phyloP scores from a whole-genome alignment of 148 eudicot genomes.

The Silene latifolia region DNA sequence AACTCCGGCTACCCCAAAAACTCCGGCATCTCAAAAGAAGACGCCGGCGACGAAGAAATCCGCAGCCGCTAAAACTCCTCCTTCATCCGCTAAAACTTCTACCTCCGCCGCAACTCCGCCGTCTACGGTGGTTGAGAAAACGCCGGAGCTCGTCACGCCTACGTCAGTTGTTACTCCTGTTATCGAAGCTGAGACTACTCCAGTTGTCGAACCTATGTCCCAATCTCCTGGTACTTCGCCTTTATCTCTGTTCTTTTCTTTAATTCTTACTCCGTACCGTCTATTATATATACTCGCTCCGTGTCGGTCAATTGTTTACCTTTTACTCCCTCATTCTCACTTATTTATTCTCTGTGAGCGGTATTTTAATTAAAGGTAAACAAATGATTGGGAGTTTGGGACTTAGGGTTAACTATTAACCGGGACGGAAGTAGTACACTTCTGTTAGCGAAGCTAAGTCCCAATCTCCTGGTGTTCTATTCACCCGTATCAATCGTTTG shows the following conservation, averaged over 20 bases:
- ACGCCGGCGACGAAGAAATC: slow-evolving; percentile 50
- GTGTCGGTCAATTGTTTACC: background rate
- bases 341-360: background rate
- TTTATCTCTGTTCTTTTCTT: too few relatives aligned
- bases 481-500: too few relatives aligned
- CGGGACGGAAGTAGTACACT: too few relatives aligned
- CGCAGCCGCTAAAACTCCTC: slow-evolving; percentile 34
- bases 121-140: slow-evolving; percentile 13
- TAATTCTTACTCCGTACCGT: too few relatives aligned
- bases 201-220: slow-evolving; percentile 15
- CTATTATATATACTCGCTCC: background rate
- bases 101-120: slow-evolving; percentile 21
- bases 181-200: slow-evolving; percentile 18
- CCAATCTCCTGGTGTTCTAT: too few relatives aligned
- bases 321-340: background rate
- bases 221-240: slow-evolving; percentile 35
- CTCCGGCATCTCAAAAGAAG: slow-evolving; percentile 35
- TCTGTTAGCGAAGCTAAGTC: too few relatives aligned
- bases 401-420: too few relatives aligned
- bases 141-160: slow-evolving; percentile 16
- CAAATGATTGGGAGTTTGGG: background rate
- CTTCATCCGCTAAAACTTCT: slow-evolving; percentile 6
- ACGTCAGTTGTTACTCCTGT: slow-evolving; percentile 14
- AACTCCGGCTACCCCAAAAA: slow-evolving; percentile 14
- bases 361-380: background rate